Evolutionary conservation across 2,329 filamentous ascomycete species (phyloP).

Genomic region (Colletotrichum tropicale): DNA sequence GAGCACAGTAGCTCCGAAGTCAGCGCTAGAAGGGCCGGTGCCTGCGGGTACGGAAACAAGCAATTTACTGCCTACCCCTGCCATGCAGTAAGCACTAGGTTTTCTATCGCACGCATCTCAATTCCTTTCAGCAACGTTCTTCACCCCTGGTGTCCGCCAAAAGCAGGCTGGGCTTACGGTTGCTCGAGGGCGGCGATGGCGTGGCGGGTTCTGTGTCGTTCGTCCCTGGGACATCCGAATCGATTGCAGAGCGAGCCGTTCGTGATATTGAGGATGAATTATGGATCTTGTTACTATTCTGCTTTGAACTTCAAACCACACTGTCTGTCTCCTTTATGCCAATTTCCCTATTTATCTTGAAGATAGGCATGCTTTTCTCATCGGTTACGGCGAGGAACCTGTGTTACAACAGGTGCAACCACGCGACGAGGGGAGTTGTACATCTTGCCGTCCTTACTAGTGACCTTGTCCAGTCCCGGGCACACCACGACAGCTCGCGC

Average conservation of each 20-base stretch:
- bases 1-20: background rate
- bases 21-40: background rate
- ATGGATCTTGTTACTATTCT: background rate
- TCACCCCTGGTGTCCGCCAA: background rate
- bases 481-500: slow-evolving; percentile 26
- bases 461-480: slow-evolving; percentile 33
- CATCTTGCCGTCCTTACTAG: slow-evolving; percentile 26
- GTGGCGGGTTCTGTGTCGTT: background rate
- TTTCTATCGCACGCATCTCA: background rate
- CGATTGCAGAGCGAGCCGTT: background rate
- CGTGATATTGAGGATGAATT: background rate
- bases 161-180: background rate
- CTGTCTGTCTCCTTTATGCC: background rate
- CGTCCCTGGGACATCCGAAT: background rate
- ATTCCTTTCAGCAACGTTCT: background rate
- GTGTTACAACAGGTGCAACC: slow-evolving; percentile 22
- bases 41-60: background rate
- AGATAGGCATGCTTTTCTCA: background rate
- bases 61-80: background rate
- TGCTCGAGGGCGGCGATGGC: background rate
- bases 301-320: background rate
- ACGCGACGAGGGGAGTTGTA: slow-evolving; percentile 26
- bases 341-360: background rate
- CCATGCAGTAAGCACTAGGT: background rate
- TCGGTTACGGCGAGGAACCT: background rate